These are phyloP conservation scores for Corynespora cassiicola DNA, from an alignment of 2,329 filamentous ascomycete genomes.

Conservation along the genomic window DNA sequence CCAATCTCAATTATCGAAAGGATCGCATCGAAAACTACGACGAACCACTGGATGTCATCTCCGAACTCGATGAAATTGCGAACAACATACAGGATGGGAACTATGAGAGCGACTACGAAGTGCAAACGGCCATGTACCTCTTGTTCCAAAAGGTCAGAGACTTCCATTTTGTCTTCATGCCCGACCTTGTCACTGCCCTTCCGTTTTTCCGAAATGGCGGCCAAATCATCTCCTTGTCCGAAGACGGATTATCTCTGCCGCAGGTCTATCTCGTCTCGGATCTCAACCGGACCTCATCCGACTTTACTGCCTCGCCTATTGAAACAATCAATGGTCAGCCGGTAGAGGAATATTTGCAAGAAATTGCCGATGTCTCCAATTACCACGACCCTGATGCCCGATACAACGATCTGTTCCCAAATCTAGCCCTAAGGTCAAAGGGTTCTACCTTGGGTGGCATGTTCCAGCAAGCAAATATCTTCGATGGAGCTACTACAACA, in stretches of 20 bases:
- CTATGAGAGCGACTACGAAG: constrained; percentile 39
- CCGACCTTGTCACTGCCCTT: too few species aligned
- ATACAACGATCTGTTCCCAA: constrained; percentile 38
- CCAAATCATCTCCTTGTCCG: constrained; percentile 30
- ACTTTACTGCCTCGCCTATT: constrained; percentile 29
- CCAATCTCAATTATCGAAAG: constrained; percentile 35
- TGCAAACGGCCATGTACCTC: constrained; percentile 31
- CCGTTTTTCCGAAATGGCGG: constrained; percentile 28
- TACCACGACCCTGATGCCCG: constrained; percentile 40
- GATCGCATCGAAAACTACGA: constrained; percentile 27
- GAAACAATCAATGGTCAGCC: constrained; percentile 38
- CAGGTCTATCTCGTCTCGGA: constrained; percentile 28
- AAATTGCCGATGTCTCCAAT: constrained; percentile 16
- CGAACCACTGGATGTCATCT: constrained; percentile 33
- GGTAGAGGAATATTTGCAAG: constrained; percentile 31
- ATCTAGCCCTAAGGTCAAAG: constrained; percentile 7
- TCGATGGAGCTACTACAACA: constrained; percentile 16
- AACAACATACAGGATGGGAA: constrained; percentile 16
- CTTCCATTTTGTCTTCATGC: constrained; percentile 23
- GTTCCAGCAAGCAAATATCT: constrained; percentile 6
- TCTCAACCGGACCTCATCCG: constrained; percentile 15
- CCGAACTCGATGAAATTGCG: constrained; percentile 26
- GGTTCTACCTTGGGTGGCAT: constrained; percentile 25
- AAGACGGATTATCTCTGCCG: constrained; percentile 31
- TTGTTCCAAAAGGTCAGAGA: too few species aligned